phyloP scores from a whole-genome alignment of 1,284 basidiomycete genomes.

The Cryptococcus jaspeensis region DNA sequence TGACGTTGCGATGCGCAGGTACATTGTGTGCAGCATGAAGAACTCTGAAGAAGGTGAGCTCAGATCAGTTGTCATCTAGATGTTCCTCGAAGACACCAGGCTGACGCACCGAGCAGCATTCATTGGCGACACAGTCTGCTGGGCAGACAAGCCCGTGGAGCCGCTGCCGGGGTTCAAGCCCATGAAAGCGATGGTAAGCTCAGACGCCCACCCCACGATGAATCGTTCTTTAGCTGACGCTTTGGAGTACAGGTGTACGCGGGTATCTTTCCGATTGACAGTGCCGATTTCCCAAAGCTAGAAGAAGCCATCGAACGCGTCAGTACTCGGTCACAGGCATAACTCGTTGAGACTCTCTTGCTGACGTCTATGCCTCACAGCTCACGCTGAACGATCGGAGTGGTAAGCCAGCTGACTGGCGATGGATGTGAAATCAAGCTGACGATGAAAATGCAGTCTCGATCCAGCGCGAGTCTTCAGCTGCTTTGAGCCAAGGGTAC shows the following conservation, averaged over 20 bases:
- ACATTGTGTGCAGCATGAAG: conserved; percentile 90
- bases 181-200: conserved; percentile 83
- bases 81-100: not conserved
- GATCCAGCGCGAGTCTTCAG: conserved; percentile 87
- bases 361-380: conserved; percentile 11
- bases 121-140: conserved; percentile 84
- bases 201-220: not conserved
- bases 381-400: conserved; percentile 46
- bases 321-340: conserved; percentile 28
- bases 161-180: conserved; percentile 90
- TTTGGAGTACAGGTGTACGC: conserved; percentile 72
- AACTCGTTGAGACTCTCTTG: conserved; percentile 9
- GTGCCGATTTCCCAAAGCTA: conserved; percentile 84
- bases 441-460: conserved; percentile 84
- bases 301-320: conserved; percentile 95
- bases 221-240: not conserved
- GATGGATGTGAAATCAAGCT: too few species aligned
- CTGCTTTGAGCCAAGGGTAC: conserved; percentile 92
- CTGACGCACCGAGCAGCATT: conserved; percentile 19
- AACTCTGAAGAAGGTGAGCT: conserved; percentile 85
- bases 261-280: conserved; percentile 91
- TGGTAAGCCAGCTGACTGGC: conserved; percentile 36
- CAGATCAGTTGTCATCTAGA: not conserved
- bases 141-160: conserved; percentile 70
- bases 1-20: conserved; percentile 11